Evolutionary conservation across 208 protist species (phyloP).

Genomic region (Crithidia brevicula): DNA sequence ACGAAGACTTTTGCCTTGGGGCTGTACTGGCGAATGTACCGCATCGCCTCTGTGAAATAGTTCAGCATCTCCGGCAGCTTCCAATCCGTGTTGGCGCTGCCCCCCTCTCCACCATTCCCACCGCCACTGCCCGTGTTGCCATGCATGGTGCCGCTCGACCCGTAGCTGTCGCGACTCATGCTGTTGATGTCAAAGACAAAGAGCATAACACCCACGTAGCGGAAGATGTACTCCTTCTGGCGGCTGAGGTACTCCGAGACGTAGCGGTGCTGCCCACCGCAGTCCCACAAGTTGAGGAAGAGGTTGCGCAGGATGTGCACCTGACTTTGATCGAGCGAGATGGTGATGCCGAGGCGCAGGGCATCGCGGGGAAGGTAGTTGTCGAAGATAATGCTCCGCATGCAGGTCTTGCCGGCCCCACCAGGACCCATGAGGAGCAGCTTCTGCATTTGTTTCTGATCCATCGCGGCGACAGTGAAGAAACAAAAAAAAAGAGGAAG

Average conservation of each 20-base stretch:
- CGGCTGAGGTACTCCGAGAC: slow-evolving; percentile 98
- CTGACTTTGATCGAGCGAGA: slow-evolving; percentile 98
- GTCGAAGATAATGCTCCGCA: slow-evolving; percentile 99
- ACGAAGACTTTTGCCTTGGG: slow-evolving; percentile 98
- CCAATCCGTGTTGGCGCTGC: slow-evolving; percentile 68
- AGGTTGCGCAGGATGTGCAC: slow-evolving; percentile 99
- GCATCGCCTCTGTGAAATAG: slow-evolving; percentile 96
- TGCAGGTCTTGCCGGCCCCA: slow-evolving; percentile 97
- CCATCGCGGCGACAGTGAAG: slow-evolving; percentile 33
- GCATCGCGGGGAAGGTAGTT: slow-evolving; percentile 98
- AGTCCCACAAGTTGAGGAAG: slow-evolving; percentile 99
- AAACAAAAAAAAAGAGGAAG: slow-evolving; percentile 3
- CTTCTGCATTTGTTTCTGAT: slow-evolving; percentile 90
- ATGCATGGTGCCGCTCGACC: not conserved
- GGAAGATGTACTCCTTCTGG: slow-evolving; percentile 99
- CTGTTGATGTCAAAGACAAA: slow-evolving; percentile 99
- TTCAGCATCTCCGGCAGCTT: slow-evolving; percentile 94
- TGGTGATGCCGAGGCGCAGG: slow-evolving; percentile 93
- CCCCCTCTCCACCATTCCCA: slow-evolving; percentile 17
- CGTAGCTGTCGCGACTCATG: slow-evolving; percentile 73
- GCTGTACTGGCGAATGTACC: slow-evolving; percentile 96
- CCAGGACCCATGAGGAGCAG: slow-evolving; percentile 97
- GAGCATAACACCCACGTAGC: slow-evolving; percentile 98
- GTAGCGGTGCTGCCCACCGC: slow-evolving; percentile 98
- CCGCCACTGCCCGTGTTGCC: slow-evolving; percentile 16